Evolutionary conservation across 2,329 filamentous ascomycete species (phyloP).

Genomic region (Coniochaeta sp.): DNA sequence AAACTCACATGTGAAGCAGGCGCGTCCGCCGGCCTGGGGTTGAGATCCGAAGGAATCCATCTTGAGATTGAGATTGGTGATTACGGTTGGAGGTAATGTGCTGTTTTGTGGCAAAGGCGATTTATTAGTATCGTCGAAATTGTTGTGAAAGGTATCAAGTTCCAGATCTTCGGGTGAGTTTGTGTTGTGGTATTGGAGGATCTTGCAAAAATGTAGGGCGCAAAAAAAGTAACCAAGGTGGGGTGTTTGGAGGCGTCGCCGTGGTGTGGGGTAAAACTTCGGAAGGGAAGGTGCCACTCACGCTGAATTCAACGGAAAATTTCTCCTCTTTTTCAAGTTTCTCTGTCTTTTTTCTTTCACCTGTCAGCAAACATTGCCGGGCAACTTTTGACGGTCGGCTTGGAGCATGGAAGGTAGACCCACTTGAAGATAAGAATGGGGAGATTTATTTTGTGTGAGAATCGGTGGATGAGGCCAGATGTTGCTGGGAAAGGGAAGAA

Average conservation of each 20-base stretch:
- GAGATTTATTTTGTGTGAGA: not conserved
- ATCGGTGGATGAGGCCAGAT: not conserved
- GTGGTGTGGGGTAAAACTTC: slow-evolving; percentile 10
- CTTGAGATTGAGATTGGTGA: slow-evolving; percentile 11
- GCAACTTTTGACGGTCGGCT: not conserved
- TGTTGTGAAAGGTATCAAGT: slow-evolving; percentile 7
- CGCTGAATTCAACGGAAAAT: not conserved
- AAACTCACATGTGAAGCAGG: slow-evolving; percentile 45
- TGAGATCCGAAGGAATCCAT: slow-evolving; percentile 23
- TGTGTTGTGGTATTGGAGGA: slow-evolving; percentile 15
- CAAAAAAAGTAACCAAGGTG: slow-evolving; percentile 10
- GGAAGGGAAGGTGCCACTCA: not conserved
- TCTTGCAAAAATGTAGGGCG: slow-evolving; percentile 10
- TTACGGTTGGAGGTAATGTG: slow-evolving; percentile 5
- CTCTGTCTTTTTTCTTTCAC: not conserved
- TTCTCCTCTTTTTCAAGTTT: not conserved
- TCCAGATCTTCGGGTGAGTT: slow-evolving; percentile 8
- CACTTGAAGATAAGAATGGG: not conserved
- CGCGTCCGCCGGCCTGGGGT: slow-evolving; percentile 23
- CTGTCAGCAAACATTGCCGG: not conserved
- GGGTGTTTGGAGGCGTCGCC: slow-evolving; percentile 8
- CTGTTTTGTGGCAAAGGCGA: slow-evolving; percentile 6
- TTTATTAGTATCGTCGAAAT: not conserved
- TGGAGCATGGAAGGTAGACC: not conserved
- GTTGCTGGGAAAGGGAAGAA: not conserved